Percentiles rank a stretch among this genome's conserved stretches.
Evolutionary conservation across 345 rosid genomes (phyloP).

Genomic region (Draba incana): DNA sequence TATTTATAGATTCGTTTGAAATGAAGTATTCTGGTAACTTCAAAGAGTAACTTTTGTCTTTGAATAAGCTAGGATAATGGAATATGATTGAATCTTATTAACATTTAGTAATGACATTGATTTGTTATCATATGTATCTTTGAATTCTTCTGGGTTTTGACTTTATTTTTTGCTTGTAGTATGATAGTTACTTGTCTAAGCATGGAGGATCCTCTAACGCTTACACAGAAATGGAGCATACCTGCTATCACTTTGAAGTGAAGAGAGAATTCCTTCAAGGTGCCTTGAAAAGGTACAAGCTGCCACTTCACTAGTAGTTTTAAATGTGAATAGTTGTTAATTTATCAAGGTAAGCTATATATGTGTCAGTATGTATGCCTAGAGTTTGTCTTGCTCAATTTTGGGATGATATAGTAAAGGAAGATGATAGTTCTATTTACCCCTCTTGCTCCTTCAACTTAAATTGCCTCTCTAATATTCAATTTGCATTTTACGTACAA

Average conservation of each 20-base stretch:
- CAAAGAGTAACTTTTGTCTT: background rate
- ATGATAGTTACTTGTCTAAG: constrained; percentile 97
- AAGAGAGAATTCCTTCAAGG: constrained; percentile 84
- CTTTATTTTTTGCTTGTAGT: constrained; percentile 68
- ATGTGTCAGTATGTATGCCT: constrained; percentile 18
- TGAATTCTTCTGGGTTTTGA: constrained; percentile 45
- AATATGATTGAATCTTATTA: constrained; percentile 8
- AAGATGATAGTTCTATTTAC: constrained; percentile 6
- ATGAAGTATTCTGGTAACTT: constrained; percentile 3
- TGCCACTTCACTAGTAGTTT: background rate
- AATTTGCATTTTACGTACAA: constrained; percentile 6
- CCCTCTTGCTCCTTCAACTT: constrained; percentile 1
- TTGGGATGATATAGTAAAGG: background rate
- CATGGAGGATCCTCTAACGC: constrained; percentile 99
- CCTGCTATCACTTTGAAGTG: constrained; percentile 98
- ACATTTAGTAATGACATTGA: background rate
- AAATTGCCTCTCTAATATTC: background rate
- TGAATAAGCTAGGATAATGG: constrained; percentile 14
- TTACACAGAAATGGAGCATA: constrained; percentile 90
- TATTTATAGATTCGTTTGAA: background rate
- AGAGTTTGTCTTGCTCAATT: constrained; percentile 15
- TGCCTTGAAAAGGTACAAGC: constrained; percentile 76
- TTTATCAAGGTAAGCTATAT: constrained; percentile 1
- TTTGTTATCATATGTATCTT: constrained; percentile 23
- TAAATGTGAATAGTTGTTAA: constrained; percentile 7